A percentile compares a stretch with the other conserved stretches of the same genome.
Evolutionary conservation across 805 yeast species (phyloP).

Genomic region (Priceomyces castillae): DNA sequence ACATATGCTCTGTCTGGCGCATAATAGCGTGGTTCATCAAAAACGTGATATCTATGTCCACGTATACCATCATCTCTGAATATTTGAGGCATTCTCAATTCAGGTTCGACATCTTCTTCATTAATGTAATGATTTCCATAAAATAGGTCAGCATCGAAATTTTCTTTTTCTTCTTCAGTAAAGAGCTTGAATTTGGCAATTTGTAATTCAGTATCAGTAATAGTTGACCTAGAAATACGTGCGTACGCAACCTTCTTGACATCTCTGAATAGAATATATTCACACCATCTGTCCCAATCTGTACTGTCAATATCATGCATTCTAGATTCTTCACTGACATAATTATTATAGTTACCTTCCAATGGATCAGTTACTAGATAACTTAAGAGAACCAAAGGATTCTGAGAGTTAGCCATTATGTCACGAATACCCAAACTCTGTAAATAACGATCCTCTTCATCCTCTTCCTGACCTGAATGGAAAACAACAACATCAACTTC

Average conservation of each 20-base stretch:
- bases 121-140: slow-evolving; percentile 57
- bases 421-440: slow-evolving; percentile 76
- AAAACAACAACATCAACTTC: slow-evolving; percentile 89
- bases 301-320: slow-evolving; percentile 92
- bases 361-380: slow-evolving; percentile 86
- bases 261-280: slow-evolving; percentile 85
- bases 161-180: slow-evolving; percentile 31
- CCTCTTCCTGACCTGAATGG: slow-evolving; percentile 98
- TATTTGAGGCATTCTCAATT: slow-evolving; percentile 69
- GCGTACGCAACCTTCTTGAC: slow-evolving; percentile 90
- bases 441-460: slow-evolving; percentile 84
- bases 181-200: slow-evolving; percentile 83
- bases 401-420: slow-evolving; percentile 75
- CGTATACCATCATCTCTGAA: slow-evolving; percentile 91
- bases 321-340: slow-evolving; percentile 78
- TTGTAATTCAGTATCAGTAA: slow-evolving; percentile 96
- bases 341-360: slow-evolving; percentile 88
- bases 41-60: slow-evolving; percentile 92
- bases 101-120: slow-evolving; percentile 56
- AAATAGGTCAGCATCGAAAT: slow-evolving; percentile 32
- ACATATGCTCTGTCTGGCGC: slow-evolving; percentile 20
- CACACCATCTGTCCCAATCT: slow-evolving; percentile 99
- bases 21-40: slow-evolving; percentile 88
- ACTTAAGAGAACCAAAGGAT: slow-evolving; percentile 85
- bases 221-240: slow-evolving; percentile 85